phyloP scores from a whole-genome alignment of 2,329 filamentous ascomycete species.

The Talaromyces rugulosus region DNA sequence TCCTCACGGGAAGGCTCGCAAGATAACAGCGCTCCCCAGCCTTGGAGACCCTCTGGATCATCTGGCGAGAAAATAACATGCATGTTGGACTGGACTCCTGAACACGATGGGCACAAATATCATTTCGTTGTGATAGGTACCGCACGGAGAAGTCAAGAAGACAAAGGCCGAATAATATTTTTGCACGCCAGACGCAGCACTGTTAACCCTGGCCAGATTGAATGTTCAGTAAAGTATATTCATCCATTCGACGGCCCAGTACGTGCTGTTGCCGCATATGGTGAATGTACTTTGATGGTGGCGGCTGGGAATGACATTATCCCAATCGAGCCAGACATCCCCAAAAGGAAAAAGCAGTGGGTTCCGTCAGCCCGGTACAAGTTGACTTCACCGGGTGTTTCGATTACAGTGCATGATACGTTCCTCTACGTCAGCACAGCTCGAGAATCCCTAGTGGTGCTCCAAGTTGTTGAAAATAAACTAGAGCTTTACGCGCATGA shows the following conservation, averaged over 20 bases:
- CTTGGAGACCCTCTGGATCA: conserved; percentile 27
- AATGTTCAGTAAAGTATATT: conserved; percentile 33
- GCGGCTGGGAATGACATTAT: conserved; percentile 42
- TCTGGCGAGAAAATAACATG: conserved; percentile 39
- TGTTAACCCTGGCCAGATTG: conserved; percentile 23
- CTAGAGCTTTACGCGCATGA: conserved; percentile 33
- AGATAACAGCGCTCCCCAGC: background rate
- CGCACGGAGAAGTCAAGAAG: conserved; percentile 23
- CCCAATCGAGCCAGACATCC: conserved; percentile 40
- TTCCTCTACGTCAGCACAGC: conserved; percentile 54
- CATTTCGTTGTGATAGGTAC: conserved; percentile 41
- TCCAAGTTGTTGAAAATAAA: conserved; percentile 35
- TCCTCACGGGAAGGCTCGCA: conserved; percentile 6
- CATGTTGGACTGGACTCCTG: conserved; percentile 39
- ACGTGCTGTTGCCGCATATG: conserved; percentile 55
- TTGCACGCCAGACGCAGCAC: conserved; percentile 29
- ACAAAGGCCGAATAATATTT: conserved; percentile 36
- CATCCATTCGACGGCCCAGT: conserved; percentile 35
- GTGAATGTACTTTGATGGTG: conserved; percentile 40
- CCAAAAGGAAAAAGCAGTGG: conserved; percentile 37
- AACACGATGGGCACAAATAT: conserved; percentile 31
- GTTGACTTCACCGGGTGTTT: conserved; percentile 47
- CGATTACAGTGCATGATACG: conserved; percentile 44
- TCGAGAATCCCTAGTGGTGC: conserved; percentile 50
- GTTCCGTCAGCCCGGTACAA: conserved; percentile 32